Evolutionary conservation across 345 rosid species (phyloP).

Genomic region (Clausena lansium): DNA sequence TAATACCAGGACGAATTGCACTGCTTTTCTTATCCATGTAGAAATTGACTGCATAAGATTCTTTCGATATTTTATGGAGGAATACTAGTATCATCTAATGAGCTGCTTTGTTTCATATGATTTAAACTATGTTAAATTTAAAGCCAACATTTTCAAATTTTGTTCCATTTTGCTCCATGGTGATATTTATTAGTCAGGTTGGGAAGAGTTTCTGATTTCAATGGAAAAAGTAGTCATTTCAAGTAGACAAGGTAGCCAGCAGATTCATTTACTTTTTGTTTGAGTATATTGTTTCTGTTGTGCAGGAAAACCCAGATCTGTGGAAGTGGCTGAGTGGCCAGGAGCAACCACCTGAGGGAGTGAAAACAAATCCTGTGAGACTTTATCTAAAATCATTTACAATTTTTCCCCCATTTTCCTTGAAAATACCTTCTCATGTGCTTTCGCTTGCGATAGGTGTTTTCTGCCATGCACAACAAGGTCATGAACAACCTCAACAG

Average conservation of each 20-base stretch:
- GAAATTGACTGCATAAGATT: neutral
- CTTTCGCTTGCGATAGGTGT: conserved; percentile 46
- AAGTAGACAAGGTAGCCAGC: neutral
- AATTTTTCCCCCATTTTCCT: neutral
- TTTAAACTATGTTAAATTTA: neutral
- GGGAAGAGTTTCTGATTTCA: neutral
- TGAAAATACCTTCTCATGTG: neutral
- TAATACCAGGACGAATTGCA: neutral
- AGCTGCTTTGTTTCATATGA: neutral
- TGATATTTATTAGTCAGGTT: neutral
- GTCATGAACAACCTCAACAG: conserved; percentile 61
- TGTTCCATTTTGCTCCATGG: neutral
- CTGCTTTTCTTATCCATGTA: neutral
- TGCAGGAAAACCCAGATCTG: conserved; percentile 91
- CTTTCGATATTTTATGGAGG: neutral
- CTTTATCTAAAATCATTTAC: neutral
- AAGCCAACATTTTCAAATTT: neutral
- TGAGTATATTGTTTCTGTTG: conserved; percentile 1
- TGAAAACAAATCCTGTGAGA: conserved; percentile 69
- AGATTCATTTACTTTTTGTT: neutral
- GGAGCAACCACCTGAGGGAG: conserved; percentile 84
- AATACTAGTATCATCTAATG: neutral
- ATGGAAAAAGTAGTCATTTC: neutral
- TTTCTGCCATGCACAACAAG: conserved; percentile 60
- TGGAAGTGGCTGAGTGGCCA: conserved; percentile 95